Conservation (phyloP, 2,329 filamentous ascomycete genomes). For the Penicillium griseofulvum region DNA sequence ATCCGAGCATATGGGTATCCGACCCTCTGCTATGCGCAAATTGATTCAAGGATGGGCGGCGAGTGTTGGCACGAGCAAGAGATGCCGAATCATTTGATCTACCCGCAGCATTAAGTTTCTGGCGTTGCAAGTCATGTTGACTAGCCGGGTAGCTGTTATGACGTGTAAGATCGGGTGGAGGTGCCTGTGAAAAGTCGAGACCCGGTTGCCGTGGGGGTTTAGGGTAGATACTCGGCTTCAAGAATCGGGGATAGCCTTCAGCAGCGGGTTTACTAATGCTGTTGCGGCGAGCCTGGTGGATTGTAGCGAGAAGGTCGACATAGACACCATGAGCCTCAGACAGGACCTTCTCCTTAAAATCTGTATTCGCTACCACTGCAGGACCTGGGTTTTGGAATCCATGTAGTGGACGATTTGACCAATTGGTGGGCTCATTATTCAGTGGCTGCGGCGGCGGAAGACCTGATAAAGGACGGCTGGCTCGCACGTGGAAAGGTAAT, state of each 20-base stretch:
- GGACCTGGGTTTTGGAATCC: slow-evolving; percentile 24
- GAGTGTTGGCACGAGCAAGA: slow-evolving; percentile 15
- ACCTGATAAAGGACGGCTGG: slow-evolving; percentile 26
- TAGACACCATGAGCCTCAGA: slow-evolving; percentile 71
- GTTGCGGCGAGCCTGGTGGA: slow-evolving; percentile 55
- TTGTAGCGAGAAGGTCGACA: slow-evolving; percentile 64
- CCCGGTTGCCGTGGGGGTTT: slow-evolving; percentile 59
- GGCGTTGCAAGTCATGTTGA: slow-evolving; percentile 33
- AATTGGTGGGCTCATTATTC: slow-evolving; percentile 26
- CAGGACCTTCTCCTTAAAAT: slow-evolving; percentile 68
- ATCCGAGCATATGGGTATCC: slow-evolving; percentile 29
- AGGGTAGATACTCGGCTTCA: slow-evolving; percentile 60
- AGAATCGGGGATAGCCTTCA: slow-evolving; percentile 43
- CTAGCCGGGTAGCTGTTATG: slow-evolving; percentile 39
- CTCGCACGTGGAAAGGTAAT: slow-evolving; percentile 27
- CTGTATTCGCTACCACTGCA: slow-evolving; percentile 37
- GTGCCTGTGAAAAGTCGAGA: slow-evolving; percentile 47
- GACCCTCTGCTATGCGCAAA: slow-evolving; percentile 25
- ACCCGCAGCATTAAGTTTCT: slow-evolving; percentile 15
- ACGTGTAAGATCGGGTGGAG: slow-evolving; percentile 24
- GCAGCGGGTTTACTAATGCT: slow-evolving; percentile 48
- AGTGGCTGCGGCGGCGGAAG: slow-evolving; percentile 19
- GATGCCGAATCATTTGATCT: slow-evolving; percentile 18
- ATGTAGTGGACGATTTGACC: slow-evolving; percentile 23
- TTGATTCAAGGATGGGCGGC: slow-evolving; percentile 28